Conservation (phyloP, 83 land plant species). For the Isoetes engelmannii region DNA sequence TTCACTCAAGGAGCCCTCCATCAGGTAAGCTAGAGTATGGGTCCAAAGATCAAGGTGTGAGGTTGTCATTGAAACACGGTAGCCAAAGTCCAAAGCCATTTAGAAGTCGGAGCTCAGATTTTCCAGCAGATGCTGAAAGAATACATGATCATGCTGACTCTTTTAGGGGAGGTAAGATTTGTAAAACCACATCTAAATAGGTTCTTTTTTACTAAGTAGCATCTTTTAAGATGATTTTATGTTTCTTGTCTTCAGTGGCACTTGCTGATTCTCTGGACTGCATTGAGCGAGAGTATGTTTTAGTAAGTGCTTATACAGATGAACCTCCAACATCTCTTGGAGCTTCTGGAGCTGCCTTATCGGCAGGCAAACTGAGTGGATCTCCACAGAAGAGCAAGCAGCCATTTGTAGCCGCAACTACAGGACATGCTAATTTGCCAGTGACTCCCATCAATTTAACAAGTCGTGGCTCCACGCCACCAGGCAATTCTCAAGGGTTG, state of each 20-base stretch:
- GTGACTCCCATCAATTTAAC: constrained; percentile 23
- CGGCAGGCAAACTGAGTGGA: constrained; percentile 25
- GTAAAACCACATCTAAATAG: too few species aligned
- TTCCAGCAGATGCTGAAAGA: constrained; percentile 11
- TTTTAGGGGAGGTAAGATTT: constrained; percentile 16
- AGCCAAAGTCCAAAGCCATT: too few species aligned
- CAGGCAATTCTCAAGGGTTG: constrained; percentile 53
- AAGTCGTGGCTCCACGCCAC: constrained; percentile 40
- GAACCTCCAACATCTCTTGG: constrained; percentile 41
- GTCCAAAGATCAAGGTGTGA: too few species aligned
- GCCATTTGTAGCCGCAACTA: constrained; percentile 17
- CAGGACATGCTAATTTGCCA: constrained; percentile 19
- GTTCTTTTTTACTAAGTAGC: background rate
- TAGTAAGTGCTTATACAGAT: constrained; percentile 58
- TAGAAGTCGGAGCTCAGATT: too few species aligned
- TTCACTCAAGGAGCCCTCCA: too few species aligned
- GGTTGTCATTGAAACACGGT: too few species aligned
- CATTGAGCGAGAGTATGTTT: constrained; percentile 77
- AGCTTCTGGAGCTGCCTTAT: constrained; percentile 37
- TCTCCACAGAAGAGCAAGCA: constrained; percentile 18
- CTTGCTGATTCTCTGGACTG: constrained; percentile 60
- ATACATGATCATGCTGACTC: constrained; percentile 15
- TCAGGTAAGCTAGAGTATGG: too few species aligned
- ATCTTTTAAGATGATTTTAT: background rate
- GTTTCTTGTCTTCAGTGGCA: constrained; percentile 21